Evolutionary conservation across 148 eudicot genomes (phyloP), one percentile per base, ranked within the genome.

Genomic region (Pouteria glomerata): DNA sequence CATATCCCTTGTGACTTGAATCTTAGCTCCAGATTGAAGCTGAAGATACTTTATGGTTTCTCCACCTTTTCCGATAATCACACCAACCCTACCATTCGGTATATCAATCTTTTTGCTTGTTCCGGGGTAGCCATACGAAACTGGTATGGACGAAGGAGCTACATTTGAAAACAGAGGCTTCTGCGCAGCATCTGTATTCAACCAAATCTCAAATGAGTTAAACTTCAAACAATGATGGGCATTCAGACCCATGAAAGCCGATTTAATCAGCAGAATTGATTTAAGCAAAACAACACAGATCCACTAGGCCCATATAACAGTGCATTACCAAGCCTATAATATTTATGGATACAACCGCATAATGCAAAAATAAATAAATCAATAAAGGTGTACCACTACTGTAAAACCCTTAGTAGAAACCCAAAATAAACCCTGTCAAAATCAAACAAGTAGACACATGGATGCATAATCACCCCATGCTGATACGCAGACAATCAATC

Each of bases 1-100:
- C 73, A 82, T 78, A 73, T 95, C 99, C 76, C 94, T 87, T 10
- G 99, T 95, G 53, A 95, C 90, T 74, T 95, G 99, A 63, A 95
- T 95, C 83, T 87, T 95, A 53, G 99, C 97, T 42, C 99, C 99
- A 37, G 99, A 95, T 55, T 92, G 96, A 56, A 63, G 73, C 78
- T 95, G 99, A 72, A 95, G 92, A 56, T 92, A 87, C 68, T 92
- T 90, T 23, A 95, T 95, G 42, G 99, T 95, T 73, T 95, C 99
- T 48, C 99, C 99, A 23, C 82, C 86, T 87, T 87, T 95, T 33
- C 99, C 99, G 61, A 95, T 95, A 63, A 95, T 95, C 68, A 95
- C 96, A 74, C 99, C 99, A 65, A 95, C 99, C 63, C 96, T 85
- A 3, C 92, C 92, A 80, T 90, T 92, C 13, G 99, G 99, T 31